Conservation (phyloP, 1,139 yeast species). For the Kodamaea anthophila region DNA sequence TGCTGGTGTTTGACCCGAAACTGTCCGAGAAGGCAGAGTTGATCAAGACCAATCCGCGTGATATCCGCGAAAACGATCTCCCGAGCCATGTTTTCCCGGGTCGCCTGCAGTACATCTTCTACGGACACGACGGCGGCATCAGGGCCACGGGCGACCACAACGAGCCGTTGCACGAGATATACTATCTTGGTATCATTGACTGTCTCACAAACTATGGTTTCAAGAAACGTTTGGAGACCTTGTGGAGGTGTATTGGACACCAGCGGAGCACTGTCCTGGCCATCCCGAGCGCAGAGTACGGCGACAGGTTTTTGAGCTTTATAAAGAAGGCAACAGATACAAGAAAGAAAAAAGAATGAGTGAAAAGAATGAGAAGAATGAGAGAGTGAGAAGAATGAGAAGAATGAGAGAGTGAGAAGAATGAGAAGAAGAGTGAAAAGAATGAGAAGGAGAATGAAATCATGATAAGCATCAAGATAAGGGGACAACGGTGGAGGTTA, state of each 20-base stretch:
- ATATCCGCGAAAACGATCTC: conserved; percentile 35
- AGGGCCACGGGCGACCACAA: conserved; percentile 64
- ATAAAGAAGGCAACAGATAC: conserved; percentile 39
- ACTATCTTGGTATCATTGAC: conserved; percentile 91
- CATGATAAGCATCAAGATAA: background rate
- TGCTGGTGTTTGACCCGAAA: conserved; percentile 46
- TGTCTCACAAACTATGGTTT: conserved; percentile 82
- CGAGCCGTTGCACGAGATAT: conserved; percentile 62
- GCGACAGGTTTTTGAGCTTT: conserved; percentile 74
- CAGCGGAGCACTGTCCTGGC: conserved; percentile 74
- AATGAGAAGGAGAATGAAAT: too few species aligned
- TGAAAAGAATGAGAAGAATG: background rate
- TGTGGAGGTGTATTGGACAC: conserved; percentile 73
- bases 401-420: too few species aligned
- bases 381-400: too few species aligned
- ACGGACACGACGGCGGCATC: conserved; percentile 83
- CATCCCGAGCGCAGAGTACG: conserved; percentile 85
- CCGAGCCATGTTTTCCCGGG: conserved; percentile 45
- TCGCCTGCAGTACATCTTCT: conserved; percentile 52
- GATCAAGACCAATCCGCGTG: conserved; percentile 43
- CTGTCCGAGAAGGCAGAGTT: conserved; percentile 35
- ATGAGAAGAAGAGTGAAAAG: too few species aligned
- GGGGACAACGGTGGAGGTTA: too few species aligned
- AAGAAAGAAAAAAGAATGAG: conserved; percentile 1
- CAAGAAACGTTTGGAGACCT: conserved; percentile 75